Conservation (phyloP, 192 early-diverging fungal genomes). For the Entrophospora sp. region DNA sequence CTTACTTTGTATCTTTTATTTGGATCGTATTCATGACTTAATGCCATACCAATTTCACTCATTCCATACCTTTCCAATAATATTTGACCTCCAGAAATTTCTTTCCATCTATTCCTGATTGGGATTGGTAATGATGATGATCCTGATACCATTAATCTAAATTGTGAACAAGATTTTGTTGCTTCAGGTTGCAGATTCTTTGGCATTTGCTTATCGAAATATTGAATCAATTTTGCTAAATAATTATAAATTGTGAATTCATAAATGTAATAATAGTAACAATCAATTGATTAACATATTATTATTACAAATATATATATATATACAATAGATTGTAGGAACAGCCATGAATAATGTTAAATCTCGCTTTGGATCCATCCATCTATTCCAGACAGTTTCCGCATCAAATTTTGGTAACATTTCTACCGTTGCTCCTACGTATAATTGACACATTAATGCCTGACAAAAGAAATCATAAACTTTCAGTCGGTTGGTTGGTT, state of each 20-base stretch:
- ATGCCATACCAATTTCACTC: conserved; percentile 88
- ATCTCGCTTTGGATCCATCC: conserved; percentile 40
- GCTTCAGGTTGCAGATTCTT: conserved; percentile 31
- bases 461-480: no score
- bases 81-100: conserved; percentile 55
- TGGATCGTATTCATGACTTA: conserved; percentile 48
- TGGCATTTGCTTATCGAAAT: conserved; percentile 39
- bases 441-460: conserved; percentile 61
- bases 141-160: conserved; percentile 73
- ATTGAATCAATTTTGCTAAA: conserved; percentile 52
- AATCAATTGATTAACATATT: no score
- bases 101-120: conserved; percentile 60
- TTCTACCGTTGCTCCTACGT: conserved; percentile 67
- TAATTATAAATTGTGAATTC: no score
- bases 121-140: conserved; percentile 66
- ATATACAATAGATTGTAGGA: conserved; percentile 70
- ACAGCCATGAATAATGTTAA: conserved; percentile 82
- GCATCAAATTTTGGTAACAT: conserved; percentile 65
- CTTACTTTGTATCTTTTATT: conserved; percentile 28
- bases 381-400: conserved; percentile 53
- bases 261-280: no score
- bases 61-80: conserved; percentile 85
- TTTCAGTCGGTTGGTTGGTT: no score
- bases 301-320: no score
- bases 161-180: conserved; percentile 43